A percentile compares a stretch with the other conserved stretches of the same genome.
These are phyloP conservation scores for Umbelopsis sp. DNA, from an alignment of 371 early-diverging fungal genomes.

Conservation along the genomic window DNA sequence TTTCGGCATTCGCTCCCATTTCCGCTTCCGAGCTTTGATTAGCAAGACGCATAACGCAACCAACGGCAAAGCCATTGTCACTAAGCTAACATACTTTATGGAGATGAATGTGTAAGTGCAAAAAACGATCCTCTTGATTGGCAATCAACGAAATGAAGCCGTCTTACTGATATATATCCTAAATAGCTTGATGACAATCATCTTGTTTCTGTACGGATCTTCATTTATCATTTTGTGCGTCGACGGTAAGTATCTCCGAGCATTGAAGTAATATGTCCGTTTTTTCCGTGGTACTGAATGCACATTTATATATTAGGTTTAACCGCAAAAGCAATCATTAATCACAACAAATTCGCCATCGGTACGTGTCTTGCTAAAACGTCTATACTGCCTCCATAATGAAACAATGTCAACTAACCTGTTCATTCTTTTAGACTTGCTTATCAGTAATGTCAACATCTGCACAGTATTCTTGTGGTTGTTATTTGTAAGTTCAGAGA, in stretches of 20 bases:
- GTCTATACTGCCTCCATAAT: background rate
- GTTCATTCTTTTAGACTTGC: background rate
- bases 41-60: background rate
- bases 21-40: conserved; percentile 35
- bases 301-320: conserved; percentile 25
- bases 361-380: background rate
- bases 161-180: background rate
- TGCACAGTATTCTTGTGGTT: conserved; percentile 40
- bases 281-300: conserved; percentile 24
- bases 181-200: conserved; percentile 30
- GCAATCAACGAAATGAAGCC: background rate
- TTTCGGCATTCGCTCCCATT: conserved; percentile 46
- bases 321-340: background rate
- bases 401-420: background rate
- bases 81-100: conserved; percentile 51
- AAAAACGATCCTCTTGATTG: background rate
- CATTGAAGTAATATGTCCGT: conserved; percentile 42
- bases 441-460: conserved; percentile 34
- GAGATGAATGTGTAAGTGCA: conserved; percentile 43
- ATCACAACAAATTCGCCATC: conserved; percentile 9
- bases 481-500: conserved; percentile 34
- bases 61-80: conserved; percentile 26
- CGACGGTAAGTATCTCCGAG: conserved; percentile 38
- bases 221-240: conserved; percentile 42
- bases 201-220: conserved; percentile 34